Percentiles rank a stretch among this genome's conserved stretches.
Evolutionary conservation across 306 rosid genomes (phyloP).

Genomic region (Benincasa hispida): DNA sequence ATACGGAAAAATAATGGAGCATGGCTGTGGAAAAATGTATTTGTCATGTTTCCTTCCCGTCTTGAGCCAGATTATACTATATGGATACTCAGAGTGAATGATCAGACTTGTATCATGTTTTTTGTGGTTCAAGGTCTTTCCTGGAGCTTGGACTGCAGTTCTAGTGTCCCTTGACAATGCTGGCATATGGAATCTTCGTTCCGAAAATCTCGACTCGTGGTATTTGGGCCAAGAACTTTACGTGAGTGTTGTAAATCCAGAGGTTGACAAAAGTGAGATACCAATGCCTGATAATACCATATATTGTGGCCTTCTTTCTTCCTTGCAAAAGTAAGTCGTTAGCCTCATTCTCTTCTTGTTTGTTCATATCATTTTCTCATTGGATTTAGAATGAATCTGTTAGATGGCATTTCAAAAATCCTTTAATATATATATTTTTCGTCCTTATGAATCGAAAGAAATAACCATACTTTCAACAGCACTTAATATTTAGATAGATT

Average conservation of each 20-base stretch:
- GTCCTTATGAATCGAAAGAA: not conserved
- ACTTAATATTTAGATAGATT: not conserved
- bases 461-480: not conserved
- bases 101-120: not conserved
- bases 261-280: constrained; percentile 33
- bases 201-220: constrained; percentile 83
- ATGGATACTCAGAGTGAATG: not conserved
- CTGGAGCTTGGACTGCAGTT: constrained; percentile 95
- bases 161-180: constrained; percentile 75
- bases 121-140: constrained; percentile 52
- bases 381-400: not conserved
- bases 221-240: constrained; percentile 83
- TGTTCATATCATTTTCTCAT: not conserved
- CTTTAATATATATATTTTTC: not conserved
- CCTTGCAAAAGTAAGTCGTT: constrained; percentile 68
- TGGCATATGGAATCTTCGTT: constrained; percentile 88
- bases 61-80: not conserved
- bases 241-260: constrained; percentile 53
- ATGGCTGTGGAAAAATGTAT: not conserved
- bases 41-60: not conserved
- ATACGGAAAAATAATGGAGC: not conserved
- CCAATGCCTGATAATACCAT: constrained; percentile 59
- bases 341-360: not conserved
- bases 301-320: constrained; percentile 73
- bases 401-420: not conserved